Base-by-base conservation (phyloP, 176 grass and related monocot genomes). In the Phoenix roebelenii region DNA sequence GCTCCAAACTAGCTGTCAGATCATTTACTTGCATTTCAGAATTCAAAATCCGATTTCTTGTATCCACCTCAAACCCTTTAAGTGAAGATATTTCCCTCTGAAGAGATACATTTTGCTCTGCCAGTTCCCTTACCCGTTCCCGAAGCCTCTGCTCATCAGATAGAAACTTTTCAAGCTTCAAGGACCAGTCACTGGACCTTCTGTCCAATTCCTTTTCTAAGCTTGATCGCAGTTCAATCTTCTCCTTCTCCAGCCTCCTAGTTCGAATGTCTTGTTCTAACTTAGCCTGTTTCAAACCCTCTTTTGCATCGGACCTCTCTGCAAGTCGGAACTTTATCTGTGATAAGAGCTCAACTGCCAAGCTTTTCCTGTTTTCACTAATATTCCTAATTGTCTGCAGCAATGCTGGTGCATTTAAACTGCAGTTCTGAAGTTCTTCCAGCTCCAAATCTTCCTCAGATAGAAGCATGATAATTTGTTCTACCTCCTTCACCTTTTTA, bases 61-160 rank as follows among this genome's bases (percentile, higher is more conserved):
- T 19, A 48, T 77, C 76, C 49, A 60, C 64, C 58, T 76, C 79
- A 51, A 67, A 70, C 0, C 59, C 39, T 67, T 84, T 70, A 72
- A 81, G 67, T 25, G 66, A 77, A 64, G 80, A 82, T 76, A 90
- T 61, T 66, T 96, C 83, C 79, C 86, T 87, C 69, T 96, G 92
- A 77, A 96, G 79, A 25, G 86, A 74, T 26, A 96, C 81, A 72
- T 96, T 96, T 58, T 96, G 78, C 57, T 96, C 91, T 49, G 91
- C 91, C 54, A 96, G 83, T 80, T 88, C 86, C 76, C 86, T 85
- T 26, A 96, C 83, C 25, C 83, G 75, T 57, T 96, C 92, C 76
- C 81, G 68, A 4, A 96, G 75, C 55, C 86, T 84, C 77, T 90
- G 76, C 66, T 96, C 92, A 64, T 96, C 86, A 54, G 69, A 87